Evolutionary conservation across 257 asterid species (phyloP), one percentile per base, ranked within the genome.

Genomic region (Primulina eburnea): DNA sequence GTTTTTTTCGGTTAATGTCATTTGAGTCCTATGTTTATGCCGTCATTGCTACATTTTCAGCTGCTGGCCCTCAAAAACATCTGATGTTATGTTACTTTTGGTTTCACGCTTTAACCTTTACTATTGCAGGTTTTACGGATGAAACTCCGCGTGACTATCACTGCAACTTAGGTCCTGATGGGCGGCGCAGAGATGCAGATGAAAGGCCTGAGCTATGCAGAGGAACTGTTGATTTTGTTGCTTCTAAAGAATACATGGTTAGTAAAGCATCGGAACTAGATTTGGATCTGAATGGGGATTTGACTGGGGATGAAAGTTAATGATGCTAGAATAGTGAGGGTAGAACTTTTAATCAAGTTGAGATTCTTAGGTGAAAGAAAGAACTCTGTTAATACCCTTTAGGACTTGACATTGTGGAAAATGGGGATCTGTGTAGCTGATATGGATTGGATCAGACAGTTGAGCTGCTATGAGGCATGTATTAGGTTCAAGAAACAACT

Each of bases 111-210:
- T 33, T 33, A 6, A 53, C 16, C 3, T 40, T 64, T 70, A 28
- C 37, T 65, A 73, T 78, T 86, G 75, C 90, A 94, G 99, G 98
- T 77, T 86, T 86, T 80, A 85, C 89, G 17, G 97, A 91, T 81
- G 99, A 89, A 80, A 91, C 98, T 67, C 98, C 98, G 11, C 97
- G 95, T 53, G 99, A 91, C 76, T 94, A 94, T 82, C 99, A 88
- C 75, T 94, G 97, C 90, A 94, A 91, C 83, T 86, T 94, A 77
- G 99, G 99, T 68, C 99, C 99, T 33, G 99, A 94, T 78, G 99
- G 99, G 68, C 90, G 98, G 77, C 97, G 99, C 71, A 89, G 97
- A 82, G 99, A 94, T 79, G 97, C 89, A 70, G 97, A 91, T 75
- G 98, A 94, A 79, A 85, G 98, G 79, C 99, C 99, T 56, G 99